Evolutionary conservation across 2,329 filamentous ascomycete genomes (phyloP), one percentile per base, ranked within the genome.

Genomic region (Coniochaeta prunicola): DNA sequence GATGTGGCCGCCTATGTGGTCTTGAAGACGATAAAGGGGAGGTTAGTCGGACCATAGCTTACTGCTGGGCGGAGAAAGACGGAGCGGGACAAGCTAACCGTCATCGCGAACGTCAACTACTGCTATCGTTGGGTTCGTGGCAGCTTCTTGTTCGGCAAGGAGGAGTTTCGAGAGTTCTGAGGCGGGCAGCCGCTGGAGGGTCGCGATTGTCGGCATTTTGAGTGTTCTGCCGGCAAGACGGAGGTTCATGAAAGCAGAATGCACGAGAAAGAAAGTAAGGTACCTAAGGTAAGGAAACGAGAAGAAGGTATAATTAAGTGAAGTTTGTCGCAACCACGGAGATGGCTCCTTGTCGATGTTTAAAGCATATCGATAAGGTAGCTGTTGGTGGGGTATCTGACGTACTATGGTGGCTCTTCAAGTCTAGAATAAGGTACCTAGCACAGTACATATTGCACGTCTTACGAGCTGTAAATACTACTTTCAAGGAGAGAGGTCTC

Each of bases 1-100:
- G 74, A 97, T 97, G 75, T 97, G 92, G 33, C 93, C 93, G 64
- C 93, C 93, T 54, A 97, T 81, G 74, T 94, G 87, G 74, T 97
- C 93, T 91, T 21, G 2, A 28, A 3, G 34, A 10, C 2, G 24
- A 50, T 53, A 36, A 40, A 58, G 26, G n/a, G 4, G 3, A 10
- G 6, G 12, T 57, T 9, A 42, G 42, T n/a, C n/a, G n/a, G n/a
- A n/a, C n/a, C n/a, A n/a, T 13, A 33, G 15, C 12, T 38, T 45
- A 53, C 24, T 57, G 13, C 38, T 26, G 33, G 36, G 28, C n/a
- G 31, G 9, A 21, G 2, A 56, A 30, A 19, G 21, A 24, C 19
- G 33, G 15, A 21, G 17, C 21, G 40, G 31, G 48, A 63, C 58
- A 26, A 57, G 68, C 76, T 58, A 73, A 89, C 88, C 88, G 64